Percentiles rank a stretch among this genome's conserved stretches.
Evolutionary conservation across 257 asterid genomes (phyloP).

Genomic region (Thymus quinquecostatus): DNA sequence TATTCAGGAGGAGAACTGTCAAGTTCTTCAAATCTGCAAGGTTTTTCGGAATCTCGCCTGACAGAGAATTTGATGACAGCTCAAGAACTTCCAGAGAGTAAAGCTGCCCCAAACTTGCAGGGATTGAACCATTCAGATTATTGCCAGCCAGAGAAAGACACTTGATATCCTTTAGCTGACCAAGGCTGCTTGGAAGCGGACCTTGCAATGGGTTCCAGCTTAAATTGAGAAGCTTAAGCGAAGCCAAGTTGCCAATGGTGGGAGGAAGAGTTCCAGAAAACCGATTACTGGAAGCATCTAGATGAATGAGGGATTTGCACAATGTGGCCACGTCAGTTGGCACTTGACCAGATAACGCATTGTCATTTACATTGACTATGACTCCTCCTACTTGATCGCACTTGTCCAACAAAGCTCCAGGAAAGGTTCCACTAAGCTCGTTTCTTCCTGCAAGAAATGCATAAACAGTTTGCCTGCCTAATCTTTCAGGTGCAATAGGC

Average conservation of each 20-base stretch:
- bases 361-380: conserved; percentile 58
- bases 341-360: conserved; percentile 60
- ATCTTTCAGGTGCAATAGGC: conserved; percentile 64
- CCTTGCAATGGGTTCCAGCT: conserved; percentile 75
- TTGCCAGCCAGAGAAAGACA: conserved; percentile 76
- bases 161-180: conserved; percentile 57
- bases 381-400: conserved; percentile 63
- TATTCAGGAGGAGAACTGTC: conserved; percentile 63
- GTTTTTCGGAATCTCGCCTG: conserved; percentile 75
- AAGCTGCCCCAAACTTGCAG: conserved; percentile 63
- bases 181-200: conserved; percentile 65
- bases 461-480: conserved; percentile 56
- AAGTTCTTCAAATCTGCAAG: conserved; percentile 64
- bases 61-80: conserved; percentile 67
- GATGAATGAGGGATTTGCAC: conserved; percentile 58
- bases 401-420: conserved; percentile 58
- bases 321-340: conserved; percentile 50
- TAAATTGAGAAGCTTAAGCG: conserved; percentile 61
- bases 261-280: conserved; percentile 63
- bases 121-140: conserved; percentile 71
- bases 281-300: conserved; percentile 73
- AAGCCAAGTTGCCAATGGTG: conserved; percentile 57
- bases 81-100: conserved; percentile 64
- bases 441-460: conserved; percentile 80
- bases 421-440: conserved; percentile 67